Evolutionary conservation across 768 basidiomycete genomes (phyloP).

Genomic region (Paxillus involutus): DNA sequence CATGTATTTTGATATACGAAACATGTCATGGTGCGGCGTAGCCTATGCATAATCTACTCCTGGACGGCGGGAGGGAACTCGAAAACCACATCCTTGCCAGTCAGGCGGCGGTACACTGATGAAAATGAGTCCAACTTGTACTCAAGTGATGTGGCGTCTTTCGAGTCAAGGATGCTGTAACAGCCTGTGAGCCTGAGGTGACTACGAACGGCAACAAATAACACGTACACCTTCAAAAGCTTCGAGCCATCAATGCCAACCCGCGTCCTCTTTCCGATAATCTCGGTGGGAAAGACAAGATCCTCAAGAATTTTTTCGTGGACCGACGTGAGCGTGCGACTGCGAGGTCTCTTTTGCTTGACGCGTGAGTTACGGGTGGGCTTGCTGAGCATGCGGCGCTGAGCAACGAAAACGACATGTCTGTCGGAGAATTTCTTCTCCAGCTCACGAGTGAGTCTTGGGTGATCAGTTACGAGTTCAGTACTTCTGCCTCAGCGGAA

Average conservation of each 20-base stretch:
- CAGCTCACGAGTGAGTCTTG: constrained; percentile 93
- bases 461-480: constrained; percentile 5
- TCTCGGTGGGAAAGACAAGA: constrained; percentile 98
- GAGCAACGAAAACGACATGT: constrained; percentile 98
- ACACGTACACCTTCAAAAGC: constrained; percentile 93
- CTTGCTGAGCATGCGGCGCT: constrained; percentile 97
- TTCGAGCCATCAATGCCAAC: constrained; percentile 92
- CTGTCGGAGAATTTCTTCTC: constrained; percentile 99
- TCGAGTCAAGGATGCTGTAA: constrained; percentile 89
- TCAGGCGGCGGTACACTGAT: constrained; percentile 91
- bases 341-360: constrained; percentile 95
- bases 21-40: constrained; percentile 34
- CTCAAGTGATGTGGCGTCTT: constrained; percentile 97
- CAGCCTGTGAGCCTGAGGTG: constrained; percentile 15
- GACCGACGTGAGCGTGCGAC: constrained; percentile 93
- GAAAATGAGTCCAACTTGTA: constrained; percentile 99
- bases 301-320: constrained; percentile 99
- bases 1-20: constrained; percentile 36
- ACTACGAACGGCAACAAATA: constrained; percentile 6
- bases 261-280: constrained; percentile 97
- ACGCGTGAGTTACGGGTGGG: constrained; percentile 92
- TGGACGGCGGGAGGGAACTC: constrained; percentile 83
- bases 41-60: constrained; percentile 51
- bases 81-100: constrained; percentile 95
- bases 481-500: not conserved